Evolutionary conservation across 129 eudicot genomes (phyloP).

Genomic region (Logfia minima): DNA sequence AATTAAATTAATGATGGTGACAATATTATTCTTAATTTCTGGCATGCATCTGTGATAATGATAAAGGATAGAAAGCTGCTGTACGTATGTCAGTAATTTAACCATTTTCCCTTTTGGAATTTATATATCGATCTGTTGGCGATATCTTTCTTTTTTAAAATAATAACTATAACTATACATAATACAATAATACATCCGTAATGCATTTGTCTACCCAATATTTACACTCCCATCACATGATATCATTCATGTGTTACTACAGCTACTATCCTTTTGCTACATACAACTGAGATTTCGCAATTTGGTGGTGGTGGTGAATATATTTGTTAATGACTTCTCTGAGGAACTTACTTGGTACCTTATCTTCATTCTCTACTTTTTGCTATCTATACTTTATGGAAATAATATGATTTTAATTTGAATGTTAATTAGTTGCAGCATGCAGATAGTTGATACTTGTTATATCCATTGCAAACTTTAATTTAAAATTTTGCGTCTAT

Average conservation of each 20-base stretch:
- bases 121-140: background rate
- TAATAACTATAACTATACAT: no score
- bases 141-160: background rate
- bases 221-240: background rate
- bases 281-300: background rate
- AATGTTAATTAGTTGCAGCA: background rate
- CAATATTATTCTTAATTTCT: background rate
- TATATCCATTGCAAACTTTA: no score
- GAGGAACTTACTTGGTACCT: background rate
- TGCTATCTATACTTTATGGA: no score
- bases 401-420: background rate
- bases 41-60: background rate
- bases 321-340: background rate
- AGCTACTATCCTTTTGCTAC: background rate
- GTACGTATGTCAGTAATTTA: background rate
- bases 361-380: no score
- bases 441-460: background rate
- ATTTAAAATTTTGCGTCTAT: no score
- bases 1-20: background rate
- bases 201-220: background rate
- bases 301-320: background rate
- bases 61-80: background rate
- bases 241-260: background rate
- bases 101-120: background rate
- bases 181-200: background rate